Conservation (phyloP, 768 basidiomycete species). For the Hortiboletus flavorubellus region DNA sequence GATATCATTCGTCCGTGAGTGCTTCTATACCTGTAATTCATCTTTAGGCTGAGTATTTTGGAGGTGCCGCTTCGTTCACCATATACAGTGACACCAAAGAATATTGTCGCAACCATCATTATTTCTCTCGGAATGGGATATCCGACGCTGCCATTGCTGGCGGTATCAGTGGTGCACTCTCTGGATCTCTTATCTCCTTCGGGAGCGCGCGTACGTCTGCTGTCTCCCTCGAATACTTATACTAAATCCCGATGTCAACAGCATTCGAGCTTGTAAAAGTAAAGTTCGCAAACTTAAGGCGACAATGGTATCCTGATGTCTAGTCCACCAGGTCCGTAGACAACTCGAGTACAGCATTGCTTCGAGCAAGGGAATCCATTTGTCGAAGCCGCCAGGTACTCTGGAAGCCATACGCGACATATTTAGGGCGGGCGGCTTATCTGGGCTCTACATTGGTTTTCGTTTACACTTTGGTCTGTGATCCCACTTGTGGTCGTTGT, state of each 20-base stretch:
- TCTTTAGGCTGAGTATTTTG: slow-evolving; percentile 4
- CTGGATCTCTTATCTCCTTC: slow-evolving; percentile 86
- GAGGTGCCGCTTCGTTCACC: slow-evolving; percentile 88
- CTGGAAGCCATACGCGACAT: slow-evolving; percentile 78
- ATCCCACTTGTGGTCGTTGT: neutral
- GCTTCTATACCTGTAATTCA: neutral
- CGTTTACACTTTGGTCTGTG: slow-evolving; percentile 76
- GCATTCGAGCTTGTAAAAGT: slow-evolving; percentile 98
- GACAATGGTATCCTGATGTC: slow-evolving; percentile 7
- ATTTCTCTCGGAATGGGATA: slow-evolving; percentile 55
- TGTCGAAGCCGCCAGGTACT: slow-evolving; percentile 77
- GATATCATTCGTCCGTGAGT: slow-evolving; percentile 94
- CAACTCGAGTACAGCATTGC: slow-evolving; percentile 93
- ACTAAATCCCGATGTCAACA: slow-evolving; percentile 20
- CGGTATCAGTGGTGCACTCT: slow-evolving; percentile 81
- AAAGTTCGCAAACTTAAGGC: slow-evolving; percentile 10
- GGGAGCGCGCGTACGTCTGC: slow-evolving; percentile 78
- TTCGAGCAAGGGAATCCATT: slow-evolving; percentile 65
- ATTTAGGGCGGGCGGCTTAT: slow-evolving; percentile 55
- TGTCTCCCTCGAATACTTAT: slow-evolving; percentile 13
- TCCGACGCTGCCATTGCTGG: slow-evolving; percentile 74
- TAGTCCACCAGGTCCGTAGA: slow-evolving; percentile 63
- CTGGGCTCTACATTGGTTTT: slow-evolving; percentile 81
- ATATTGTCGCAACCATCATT: slow-evolving; percentile 54
- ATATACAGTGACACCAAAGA: slow-evolving; percentile 88